A percentile compares a stretch with the other conserved stretches of the same genome.
phyloP scores from a whole-genome alignment of 2,329 filamentous ascomycete genomes.

The Cercospora nicotianae region DNA sequence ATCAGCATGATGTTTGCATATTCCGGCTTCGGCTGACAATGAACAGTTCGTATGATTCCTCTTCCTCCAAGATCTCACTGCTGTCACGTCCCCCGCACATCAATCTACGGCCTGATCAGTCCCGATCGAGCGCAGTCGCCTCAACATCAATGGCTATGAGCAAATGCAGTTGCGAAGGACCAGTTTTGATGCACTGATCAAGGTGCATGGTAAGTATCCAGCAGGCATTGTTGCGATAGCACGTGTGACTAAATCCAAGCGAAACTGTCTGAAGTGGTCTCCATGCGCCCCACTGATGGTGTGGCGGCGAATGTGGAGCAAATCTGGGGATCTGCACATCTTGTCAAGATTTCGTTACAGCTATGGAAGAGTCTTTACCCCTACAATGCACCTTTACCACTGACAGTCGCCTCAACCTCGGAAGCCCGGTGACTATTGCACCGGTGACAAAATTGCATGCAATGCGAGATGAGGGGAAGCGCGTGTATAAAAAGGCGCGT shows the following conservation, averaged over 20 bases:
- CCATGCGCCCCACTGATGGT: not conserved
- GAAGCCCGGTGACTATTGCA: not conserved
- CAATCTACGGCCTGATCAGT: not conserved
- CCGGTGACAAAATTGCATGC: not conserved
- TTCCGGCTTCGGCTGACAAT: not conserved
- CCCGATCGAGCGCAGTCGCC: no score
- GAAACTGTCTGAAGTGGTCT: not conserved
- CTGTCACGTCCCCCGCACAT: not conserved
- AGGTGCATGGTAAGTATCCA: not conserved
- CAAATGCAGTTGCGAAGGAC: no score
- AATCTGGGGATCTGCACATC: not conserved
- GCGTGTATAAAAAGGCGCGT: not conserved
- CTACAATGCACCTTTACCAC: not conserved
- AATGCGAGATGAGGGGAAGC: not conserved
- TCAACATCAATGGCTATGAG: no score
- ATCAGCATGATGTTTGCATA: slow-evolving; percentile 3
- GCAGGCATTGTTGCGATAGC: not conserved
- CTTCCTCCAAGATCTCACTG: not conserved
- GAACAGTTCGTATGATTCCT: not conserved
- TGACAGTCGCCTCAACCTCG: not conserved
- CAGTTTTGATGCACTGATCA: not conserved
- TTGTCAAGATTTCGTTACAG: not conserved
- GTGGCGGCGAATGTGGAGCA: not conserved
- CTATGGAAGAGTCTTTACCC: not conserved
- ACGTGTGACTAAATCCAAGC: not conserved